Percentiles rank a stretch among this genome's conserved stretches.
Evolutionary conservation across 352 stramenopile species (phyloP).

Genomic region (Phytophthora quininea): DNA sequence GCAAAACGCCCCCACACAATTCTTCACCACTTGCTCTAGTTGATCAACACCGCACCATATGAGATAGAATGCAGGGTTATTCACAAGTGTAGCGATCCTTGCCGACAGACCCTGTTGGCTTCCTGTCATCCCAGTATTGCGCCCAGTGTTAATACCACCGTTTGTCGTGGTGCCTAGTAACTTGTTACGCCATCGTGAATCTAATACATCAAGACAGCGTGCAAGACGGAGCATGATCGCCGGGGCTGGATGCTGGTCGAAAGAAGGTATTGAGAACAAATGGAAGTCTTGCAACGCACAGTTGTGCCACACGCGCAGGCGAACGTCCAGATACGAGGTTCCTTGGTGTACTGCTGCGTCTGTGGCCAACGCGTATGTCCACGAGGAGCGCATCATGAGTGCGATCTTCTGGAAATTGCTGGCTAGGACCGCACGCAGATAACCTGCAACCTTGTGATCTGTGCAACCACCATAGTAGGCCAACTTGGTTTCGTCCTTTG

Average conservation of each 20-base stretch:
- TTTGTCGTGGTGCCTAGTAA: slow-evolving; percentile 57
- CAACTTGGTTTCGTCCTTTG: slow-evolving; percentile 64
- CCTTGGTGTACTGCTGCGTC: slow-evolving; percentile 56
- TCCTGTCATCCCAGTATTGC: slow-evolving; percentile 47
- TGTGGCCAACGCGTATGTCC: slow-evolving; percentile 55
- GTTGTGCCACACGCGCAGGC: slow-evolving; percentile 62
- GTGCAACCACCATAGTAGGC: slow-evolving; percentile 55
- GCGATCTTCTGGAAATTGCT: slow-evolving; percentile 71
- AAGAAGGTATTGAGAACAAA: slow-evolving; percentile 50
- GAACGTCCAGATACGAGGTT: slow-evolving; percentile 63
- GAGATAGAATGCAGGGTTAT: slow-evolving; percentile 56
- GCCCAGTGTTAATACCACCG: slow-evolving; percentile 46
- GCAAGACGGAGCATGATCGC: slow-evolving; percentile 44
- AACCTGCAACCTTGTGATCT: slow-evolving; percentile 52
- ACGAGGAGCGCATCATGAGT: slow-evolving; percentile 66
- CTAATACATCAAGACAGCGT: slow-evolving; percentile 52
- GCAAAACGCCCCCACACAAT: slow-evolving; percentile 50
- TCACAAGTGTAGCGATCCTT: slow-evolving; percentile 48
- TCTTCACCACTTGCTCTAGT: slow-evolving; percentile 66
- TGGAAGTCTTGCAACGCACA: slow-evolving; percentile 61
- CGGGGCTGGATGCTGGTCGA: slow-evolving; percentile 46
- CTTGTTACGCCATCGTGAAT: slow-evolving; percentile 58
- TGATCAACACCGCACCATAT: slow-evolving; percentile 68
- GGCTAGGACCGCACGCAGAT: slow-evolving; percentile 56
- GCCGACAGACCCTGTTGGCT: slow-evolving; percentile 53